Percentiles rank a stretch among this genome's conserved stretches.
Conservation (phyloP, 768 basidiomycete species). For the Collybia sordida region DNA sequence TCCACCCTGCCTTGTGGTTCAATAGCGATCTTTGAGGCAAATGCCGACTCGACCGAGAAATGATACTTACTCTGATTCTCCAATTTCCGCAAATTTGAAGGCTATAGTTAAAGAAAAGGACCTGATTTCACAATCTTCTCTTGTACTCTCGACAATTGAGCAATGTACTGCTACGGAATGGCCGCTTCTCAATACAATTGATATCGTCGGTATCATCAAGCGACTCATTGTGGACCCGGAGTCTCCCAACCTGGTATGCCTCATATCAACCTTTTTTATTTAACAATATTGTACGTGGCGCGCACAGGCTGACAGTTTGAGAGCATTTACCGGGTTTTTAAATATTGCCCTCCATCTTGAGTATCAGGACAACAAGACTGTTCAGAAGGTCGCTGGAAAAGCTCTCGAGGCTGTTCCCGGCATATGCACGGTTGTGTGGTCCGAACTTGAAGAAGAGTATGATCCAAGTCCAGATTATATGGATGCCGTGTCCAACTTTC, state of each 20-base stretch:
- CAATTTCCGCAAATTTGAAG: too few relatives aligned
- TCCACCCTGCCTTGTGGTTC: too few relatives aligned
- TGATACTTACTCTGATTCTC: too few relatives aligned
- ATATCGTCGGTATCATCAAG: not conserved
- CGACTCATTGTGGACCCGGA: too few relatives aligned
- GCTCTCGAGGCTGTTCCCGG: not conserved
- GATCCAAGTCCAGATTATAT: too few relatives aligned
- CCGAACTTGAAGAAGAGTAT: not conserved
- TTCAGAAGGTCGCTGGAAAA: not conserved
- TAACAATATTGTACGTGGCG: not conserved
- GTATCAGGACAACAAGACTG: not conserved
- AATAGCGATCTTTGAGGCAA: too few relatives aligned
- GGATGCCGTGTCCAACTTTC: too few relatives aligned
- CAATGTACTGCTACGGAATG: not conserved
- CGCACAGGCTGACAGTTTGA: not conserved
- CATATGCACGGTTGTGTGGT: not conserved
- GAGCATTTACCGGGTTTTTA: not conserved
- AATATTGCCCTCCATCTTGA: not conserved
- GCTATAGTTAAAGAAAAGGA: too few relatives aligned
- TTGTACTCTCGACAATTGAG: not conserved
- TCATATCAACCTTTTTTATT: too few relatives aligned
- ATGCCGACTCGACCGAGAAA: too few relatives aligned
- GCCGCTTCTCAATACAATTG: not conserved
- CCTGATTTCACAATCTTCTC: not conserved
- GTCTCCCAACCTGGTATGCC: too few relatives aligned